These are phyloP conservation scores for Amyloporia xantha DNA, from an alignment of 768 basidiomycete genomes.

Conservation along the genomic window DNA sequence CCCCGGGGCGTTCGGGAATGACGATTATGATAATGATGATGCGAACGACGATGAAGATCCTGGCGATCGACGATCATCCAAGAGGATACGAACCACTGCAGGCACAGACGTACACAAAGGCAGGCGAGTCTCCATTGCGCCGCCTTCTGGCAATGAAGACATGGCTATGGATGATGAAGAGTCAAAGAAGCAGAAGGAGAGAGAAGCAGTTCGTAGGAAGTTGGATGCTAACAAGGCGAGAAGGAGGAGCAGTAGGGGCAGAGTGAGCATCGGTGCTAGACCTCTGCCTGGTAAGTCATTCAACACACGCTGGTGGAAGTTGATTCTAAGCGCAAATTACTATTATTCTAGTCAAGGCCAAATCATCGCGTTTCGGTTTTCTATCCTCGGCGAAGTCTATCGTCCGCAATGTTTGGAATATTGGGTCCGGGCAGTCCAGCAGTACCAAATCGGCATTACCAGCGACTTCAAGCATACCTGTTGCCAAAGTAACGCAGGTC, in stretches of 20 bases:
- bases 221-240: slow-evolving; percentile 61
- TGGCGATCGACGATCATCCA: slow-evolving; percentile 35
- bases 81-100: slow-evolving; percentile 36
- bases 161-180: slow-evolving; percentile 25
- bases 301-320: slow-evolving; percentile 1
- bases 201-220: slow-evolving; percentile 55
- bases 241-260: slow-evolving; percentile 61
- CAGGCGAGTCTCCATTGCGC: slow-evolving; percentile 31
- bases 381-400: slow-evolving; percentile 62
- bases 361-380: slow-evolving; percentile 62
- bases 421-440: slow-evolving; percentile 33
- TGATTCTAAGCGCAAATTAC: slow-evolving; percentile 1
- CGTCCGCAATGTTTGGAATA: slow-evolving; percentile 69
- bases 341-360: slow-evolving; percentile 31
- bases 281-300: slow-evolving; percentile 31
- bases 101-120: slow-evolving; percentile 28
- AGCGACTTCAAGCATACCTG: slow-evolving; percentile 21
- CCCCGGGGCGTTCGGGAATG: slow-evolving; percentile 55
- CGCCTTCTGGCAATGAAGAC: slow-evolving; percentile 11
- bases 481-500: slow-evolving; percentile 20
- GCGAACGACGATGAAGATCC: slow-evolving; percentile 27
- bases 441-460: slow-evolving; percentile 20
- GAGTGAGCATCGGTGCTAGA: slow-evolving; percentile 30
- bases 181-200: slow-evolving; percentile 35
- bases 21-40: slow-evolving; percentile 41